Evolutionary conservation across 768 basidiomycete species (phyloP), one percentile per base, ranked within the genome.

Genomic region (Tephrocybe rancida): DNA sequence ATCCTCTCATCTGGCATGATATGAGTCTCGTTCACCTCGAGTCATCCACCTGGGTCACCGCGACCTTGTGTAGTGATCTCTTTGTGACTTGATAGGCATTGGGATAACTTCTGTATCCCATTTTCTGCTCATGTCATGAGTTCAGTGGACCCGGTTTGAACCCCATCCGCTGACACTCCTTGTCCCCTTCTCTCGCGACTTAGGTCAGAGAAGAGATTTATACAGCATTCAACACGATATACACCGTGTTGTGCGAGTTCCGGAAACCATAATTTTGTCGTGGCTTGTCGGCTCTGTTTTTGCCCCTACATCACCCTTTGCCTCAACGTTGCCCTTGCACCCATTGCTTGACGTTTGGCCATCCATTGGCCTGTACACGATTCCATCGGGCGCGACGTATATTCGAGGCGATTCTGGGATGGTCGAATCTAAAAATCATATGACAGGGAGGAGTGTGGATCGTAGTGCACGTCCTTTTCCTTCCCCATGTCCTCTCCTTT

Each of bases 131-230:
- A 58, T 46, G 56, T 56, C 49, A 55, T 66, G 62, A 64, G 64
- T 67, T 62, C 67, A 70, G 69, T 73, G 72, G 69, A 69, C 57
- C 50, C 59, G 67, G 79, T 67, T 81, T 77, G 73, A 79, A 74
- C 59, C 65, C 66, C 63, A 64, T 74, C 70, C 71, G 75, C 78
- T 81, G 70, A 86, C 75, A 62, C 68, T 64, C 44, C 58, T 69
- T 69, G 51, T 41, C 59, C 56, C 58, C 68, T 71, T 69, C 61
- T 67, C 67, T 57, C 65, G 67, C 55, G 65, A 59, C 60, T 66
- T 71, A 96, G 94, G 90, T 98, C 74, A 83, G 97, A 74, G 95
- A 98, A 77, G 96, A 99, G 82, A 98, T 98, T 60, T 98, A 99
- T 70, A 94, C 93, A 30, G 97, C 97, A 22, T 99, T 99, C 87